Evolutionary conservation across 148 eudicot species (phyloP).

Genomic region (Tetragonia tetragonoides): DNA sequence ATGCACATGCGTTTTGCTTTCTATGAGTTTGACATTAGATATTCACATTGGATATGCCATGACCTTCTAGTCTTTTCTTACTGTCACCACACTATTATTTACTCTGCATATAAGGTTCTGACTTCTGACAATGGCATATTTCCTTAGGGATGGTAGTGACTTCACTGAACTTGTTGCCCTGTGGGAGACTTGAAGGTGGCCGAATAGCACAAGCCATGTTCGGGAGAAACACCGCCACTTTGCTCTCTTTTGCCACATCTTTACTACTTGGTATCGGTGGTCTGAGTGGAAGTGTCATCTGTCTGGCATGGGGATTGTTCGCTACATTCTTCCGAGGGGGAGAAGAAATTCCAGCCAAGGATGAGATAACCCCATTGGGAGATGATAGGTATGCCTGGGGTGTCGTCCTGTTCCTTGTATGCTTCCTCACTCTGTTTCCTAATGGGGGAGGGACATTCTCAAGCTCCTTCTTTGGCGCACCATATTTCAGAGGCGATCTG

Average conservation of each 20-base stretch:
- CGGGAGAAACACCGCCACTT: slow-evolving; percentile 67
- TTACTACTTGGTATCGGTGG: slow-evolving; percentile 81
- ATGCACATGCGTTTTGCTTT: no score
- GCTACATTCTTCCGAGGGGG: slow-evolving; percentile 90
- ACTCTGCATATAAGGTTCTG: not conserved
- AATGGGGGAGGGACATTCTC: slow-evolving; percentile 86
- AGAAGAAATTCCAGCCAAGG: slow-evolving; percentile 86
- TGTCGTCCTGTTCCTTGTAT: slow-evolving; percentile 60
- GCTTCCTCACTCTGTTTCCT: slow-evolving; percentile 91
- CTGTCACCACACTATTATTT: not conserved
- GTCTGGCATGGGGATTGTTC: slow-evolving; percentile 90
- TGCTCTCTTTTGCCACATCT: slow-evolving; percentile 70
- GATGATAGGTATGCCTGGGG: slow-evolving; percentile 89
- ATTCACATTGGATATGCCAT: no score
- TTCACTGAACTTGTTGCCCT: slow-evolving; percentile 78
- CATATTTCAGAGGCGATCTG: slow-evolving; percentile 69
- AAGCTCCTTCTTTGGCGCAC: slow-evolving; percentile 59
- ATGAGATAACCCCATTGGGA: slow-evolving; percentile 81
- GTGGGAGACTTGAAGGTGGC: slow-evolving; percentile 93
- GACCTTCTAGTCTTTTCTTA: no score
- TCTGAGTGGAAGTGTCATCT: slow-evolving; percentile 78
- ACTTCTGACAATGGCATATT: not conserved
- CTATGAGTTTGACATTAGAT: no score
- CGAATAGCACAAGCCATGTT: slow-evolving; percentile 93
- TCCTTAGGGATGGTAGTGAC: slow-evolving; percentile 88